Conservation (phyloP, 2,329 filamentous ascomycete species). For the Pseudodiploospora longispora region DNA sequence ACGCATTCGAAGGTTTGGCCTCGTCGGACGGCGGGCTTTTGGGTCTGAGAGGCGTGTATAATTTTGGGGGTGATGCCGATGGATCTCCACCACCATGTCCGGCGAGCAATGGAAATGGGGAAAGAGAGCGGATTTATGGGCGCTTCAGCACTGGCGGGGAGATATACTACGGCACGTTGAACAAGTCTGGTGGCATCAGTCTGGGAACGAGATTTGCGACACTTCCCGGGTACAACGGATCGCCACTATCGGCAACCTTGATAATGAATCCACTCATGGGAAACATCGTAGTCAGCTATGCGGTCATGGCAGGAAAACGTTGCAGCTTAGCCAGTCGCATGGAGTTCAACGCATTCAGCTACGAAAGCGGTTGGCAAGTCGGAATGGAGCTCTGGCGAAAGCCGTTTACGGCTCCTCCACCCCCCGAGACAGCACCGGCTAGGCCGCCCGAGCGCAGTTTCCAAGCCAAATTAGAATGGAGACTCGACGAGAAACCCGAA, state of each 20-base stretch:
- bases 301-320: conserved; percentile 75
- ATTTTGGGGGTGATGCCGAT: conserved; percentile 70
- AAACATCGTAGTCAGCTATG: conserved; percentile 83
- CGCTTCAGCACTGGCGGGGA: conserved; percentile 88
- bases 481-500: conserved; percentile 32
- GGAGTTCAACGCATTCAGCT: conserved; percentile 97
- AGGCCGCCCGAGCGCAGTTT: conserved; percentile 30
- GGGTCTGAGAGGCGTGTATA: conserved; percentile 83
- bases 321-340: conserved; percentile 83
- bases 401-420: conserved; percentile 21
- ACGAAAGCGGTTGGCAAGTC: conserved; percentile 87
- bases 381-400: conserved; percentile 90
- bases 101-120: conserved; percentile 17
- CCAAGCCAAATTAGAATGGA: conserved; percentile 46
- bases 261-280: conserved; percentile 94
- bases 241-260: conserved; percentile 86
- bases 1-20: conserved; percentile 81
- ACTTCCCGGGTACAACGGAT: conserved; percentile 68
- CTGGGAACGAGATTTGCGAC: conserved; percentile 86
- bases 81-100: neutral
- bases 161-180: conserved; percentile 89
- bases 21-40: conserved; percentile 88
- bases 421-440: neutral
- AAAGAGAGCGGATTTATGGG: conserved; percentile 60
- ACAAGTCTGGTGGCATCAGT: conserved; percentile 88